Base-by-base conservation (phyloP, 1,139 yeast genomes). In the Taphrina deformans region DNA sequence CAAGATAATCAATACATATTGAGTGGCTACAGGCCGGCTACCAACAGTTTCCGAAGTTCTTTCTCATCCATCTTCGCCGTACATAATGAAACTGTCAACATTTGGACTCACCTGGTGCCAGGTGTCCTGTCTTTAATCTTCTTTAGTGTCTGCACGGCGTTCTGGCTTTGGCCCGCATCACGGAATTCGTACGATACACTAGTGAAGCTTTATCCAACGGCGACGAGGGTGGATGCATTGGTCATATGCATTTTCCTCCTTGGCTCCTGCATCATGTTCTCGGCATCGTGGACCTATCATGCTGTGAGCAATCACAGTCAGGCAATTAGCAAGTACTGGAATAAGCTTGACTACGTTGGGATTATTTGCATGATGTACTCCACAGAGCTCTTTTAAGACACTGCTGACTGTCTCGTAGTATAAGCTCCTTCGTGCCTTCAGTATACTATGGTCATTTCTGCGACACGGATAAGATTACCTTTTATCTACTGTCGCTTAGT, bases 51-150 rank as follows among this genome's bases (percentile, higher is more conserved):
- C 65, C 69, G 67, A 40, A 78, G 76, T 52, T 85, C 90, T 68
- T 70, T 86, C 9, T 71, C 77, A 27, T 85, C 93, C 3, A 76
- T 91, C 48, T 74, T 82, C 21, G 88, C 86, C 70, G 69, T 89
- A n/a, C 96, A 91, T 75, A 91, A 91, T 71, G 97, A 91, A 74
- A 79, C 96, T 0, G 80, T 89, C 55, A 91, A 92, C 73, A 87
- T 92, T 45, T 87, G 89, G 75, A 79, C 93, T 1, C 98, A 91
- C 73, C 76, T 91, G 65, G 40, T 90, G 1, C 97, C 97, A 0
- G 85, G 62, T 70, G 53, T 27, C 6, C 23, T 27, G 6, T 14
- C 27, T n/a, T 38, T 48, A 9, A 10, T 27, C 14, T 9, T 26
- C n/a, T 26, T 16, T 26, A 18, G 33, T 16, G 6, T 24, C 35